phyloP scores from a whole-genome alignment of 805 yeast genomes.

The Clavispora asparagi region DNA sequence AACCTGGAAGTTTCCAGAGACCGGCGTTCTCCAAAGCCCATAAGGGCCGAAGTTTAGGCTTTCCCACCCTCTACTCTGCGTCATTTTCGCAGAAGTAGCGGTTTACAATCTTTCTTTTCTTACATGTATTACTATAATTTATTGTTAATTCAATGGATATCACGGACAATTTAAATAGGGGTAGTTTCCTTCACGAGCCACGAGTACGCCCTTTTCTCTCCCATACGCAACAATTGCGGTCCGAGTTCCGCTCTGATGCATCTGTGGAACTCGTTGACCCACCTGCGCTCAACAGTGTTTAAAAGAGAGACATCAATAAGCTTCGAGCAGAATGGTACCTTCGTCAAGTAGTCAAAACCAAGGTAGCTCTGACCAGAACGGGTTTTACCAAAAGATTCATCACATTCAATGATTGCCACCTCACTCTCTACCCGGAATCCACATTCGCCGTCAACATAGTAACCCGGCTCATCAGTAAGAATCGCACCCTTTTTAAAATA shows the following conservation, averaged over 20 bases:
- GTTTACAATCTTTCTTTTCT: not conserved
- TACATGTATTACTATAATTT: not conserved
- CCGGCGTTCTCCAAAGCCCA: constrained; percentile 8
- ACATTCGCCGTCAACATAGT: constrained; percentile 80
- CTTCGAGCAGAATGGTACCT: constrained; percentile 35
- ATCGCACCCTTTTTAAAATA: constrained; percentile 56
- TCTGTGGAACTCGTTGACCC: constrained; percentile 38
- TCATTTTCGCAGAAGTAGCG: constrained; percentile 8
- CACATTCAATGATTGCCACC: constrained; percentile 49
- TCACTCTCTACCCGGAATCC: constrained; percentile 91
- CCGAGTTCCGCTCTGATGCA: constrained; percentile 28
- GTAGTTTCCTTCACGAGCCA: constrained; percentile 72
- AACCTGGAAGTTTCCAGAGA: constrained; percentile 12
- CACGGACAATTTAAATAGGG: constrained; percentile 15
- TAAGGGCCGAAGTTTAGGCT: constrained; percentile 7
- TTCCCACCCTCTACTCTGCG: constrained; percentile 14
- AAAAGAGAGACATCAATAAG: constrained; percentile 31
- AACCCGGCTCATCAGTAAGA: constrained; percentile 92
- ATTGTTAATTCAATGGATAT: not conserved
- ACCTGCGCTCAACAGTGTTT: constrained; percentile 24
- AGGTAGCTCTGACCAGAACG: constrained; percentile 23
- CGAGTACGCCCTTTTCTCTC: constrained; percentile 52
- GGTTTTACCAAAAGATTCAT: constrained; percentile 33
- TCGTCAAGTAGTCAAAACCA: constrained; percentile 37
- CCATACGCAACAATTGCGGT: constrained; percentile 40